These are phyloP conservation scores for Nannochloris sp. DNA, from an alignment of 139 green algal genomes.

Conservation along the genomic window DNA sequence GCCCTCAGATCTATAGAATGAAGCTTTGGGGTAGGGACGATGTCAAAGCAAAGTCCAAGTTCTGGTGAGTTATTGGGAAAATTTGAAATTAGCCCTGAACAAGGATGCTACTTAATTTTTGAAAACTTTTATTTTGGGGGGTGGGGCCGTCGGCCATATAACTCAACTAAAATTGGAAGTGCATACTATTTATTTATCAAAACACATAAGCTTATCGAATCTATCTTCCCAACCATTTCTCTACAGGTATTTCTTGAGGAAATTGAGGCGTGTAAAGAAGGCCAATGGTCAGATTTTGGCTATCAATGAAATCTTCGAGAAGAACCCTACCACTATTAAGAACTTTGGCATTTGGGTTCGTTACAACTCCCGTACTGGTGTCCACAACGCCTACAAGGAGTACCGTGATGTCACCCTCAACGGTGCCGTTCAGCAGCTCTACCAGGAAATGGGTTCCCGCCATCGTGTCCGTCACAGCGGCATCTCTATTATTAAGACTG, in stretches of 20 bases:
- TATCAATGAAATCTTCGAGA: constrained; percentile 98
- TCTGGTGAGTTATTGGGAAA: constrained; percentile 72
- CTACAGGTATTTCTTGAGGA: constrained; percentile 95
- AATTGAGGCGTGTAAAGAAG: constrained; percentile 98
- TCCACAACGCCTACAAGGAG: constrained; percentile 99
- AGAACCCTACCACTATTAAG: constrained; percentile 91
- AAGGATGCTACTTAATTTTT: too few species aligned
- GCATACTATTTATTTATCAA: not conserved
- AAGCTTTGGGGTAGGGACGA: constrained; percentile 96
- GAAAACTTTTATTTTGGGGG: too few species aligned
- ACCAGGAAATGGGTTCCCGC: constrained; percentile 94
- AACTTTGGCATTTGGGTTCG: constrained; percentile 99
- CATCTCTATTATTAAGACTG: constrained; percentile 97
- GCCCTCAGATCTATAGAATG: constrained; percentile 95
- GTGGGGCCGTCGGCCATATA: too few species aligned
- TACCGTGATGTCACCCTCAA: constrained; percentile 99
- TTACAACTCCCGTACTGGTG: constrained; percentile 92
- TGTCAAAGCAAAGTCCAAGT: constrained; percentile 93
- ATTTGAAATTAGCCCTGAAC: too few species aligned
- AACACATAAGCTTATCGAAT: not conserved
- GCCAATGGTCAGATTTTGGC: constrained; percentile 96
- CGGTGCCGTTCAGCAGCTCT: constrained; percentile 90
- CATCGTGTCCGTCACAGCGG: constrained; percentile 80
- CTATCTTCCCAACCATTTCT: not conserved
- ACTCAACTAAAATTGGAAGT: too few species aligned